phyloP scores from a whole-genome alignment of 2,329 filamentous ascomycete species.

The Neurospora crassa region DNA sequence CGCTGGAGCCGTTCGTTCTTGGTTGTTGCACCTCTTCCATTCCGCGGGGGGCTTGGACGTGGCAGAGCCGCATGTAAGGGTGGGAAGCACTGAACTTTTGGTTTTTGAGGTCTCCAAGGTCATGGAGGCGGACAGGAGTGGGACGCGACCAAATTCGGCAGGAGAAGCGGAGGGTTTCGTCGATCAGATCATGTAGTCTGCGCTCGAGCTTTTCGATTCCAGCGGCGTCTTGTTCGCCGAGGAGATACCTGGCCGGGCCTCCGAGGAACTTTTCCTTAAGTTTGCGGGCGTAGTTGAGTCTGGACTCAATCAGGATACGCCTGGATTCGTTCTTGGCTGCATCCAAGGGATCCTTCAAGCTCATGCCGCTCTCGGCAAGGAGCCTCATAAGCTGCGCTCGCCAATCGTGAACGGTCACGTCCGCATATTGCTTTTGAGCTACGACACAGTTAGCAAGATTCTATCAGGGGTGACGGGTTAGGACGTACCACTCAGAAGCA shows the following conservation, averaged over 20 bases:
- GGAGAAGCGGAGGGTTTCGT: conserved; percentile 8
- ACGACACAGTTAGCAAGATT: too few species aligned
- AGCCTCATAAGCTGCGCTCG: conserved; percentile 8
- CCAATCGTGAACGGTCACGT: conserved; percentile 3
- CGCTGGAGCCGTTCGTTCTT: too few species aligned
- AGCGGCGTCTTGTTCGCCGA: conserved; percentile 7
- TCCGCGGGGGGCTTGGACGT: neutral
- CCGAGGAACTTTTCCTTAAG: conserved; percentile 10
- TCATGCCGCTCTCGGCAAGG: conserved; percentile 4
- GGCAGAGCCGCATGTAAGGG: conserved; percentile 6
- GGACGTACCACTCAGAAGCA: neutral
- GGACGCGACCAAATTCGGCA: conserved; percentile 9
- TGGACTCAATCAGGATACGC: conserved; percentile 6
- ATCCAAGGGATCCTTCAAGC: neutral
- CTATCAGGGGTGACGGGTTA: too few species aligned
- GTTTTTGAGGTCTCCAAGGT: too few species aligned
- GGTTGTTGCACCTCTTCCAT: too few species aligned
- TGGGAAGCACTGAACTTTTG: too few species aligned
- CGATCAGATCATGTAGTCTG: conserved; percentile 4
- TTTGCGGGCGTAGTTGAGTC: conserved; percentile 8
- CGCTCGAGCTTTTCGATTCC: conserved; percentile 11
- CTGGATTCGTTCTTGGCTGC: conserved; percentile 5
- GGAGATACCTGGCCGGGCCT: conserved; percentile 6
- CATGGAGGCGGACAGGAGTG: conserved; percentile 1
- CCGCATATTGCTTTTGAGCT: conserved; percentile 4